Evolutionary conservation across 306 rosid species (phyloP), one percentile per base, ranked within the genome.

Genomic region (Begonia fuchsioides): DNA sequence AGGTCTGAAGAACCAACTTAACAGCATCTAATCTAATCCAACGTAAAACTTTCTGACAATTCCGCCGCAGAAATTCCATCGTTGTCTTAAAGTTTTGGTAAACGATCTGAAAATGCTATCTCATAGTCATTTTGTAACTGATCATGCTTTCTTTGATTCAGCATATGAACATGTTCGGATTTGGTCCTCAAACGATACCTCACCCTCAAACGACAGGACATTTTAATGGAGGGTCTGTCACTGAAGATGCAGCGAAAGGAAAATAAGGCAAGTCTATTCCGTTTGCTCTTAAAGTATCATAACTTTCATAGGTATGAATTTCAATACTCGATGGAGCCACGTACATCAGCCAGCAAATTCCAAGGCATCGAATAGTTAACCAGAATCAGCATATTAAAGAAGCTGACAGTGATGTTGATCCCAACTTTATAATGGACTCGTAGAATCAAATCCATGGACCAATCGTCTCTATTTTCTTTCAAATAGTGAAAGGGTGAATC

Each of bases 111-210:
- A 26, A 26, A 26, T 8, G 5, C 35, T 26, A 26, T 6, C 8
- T 26, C 35, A 26, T 20, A 39, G 19, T 18, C 13, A 17, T 15
- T 57, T 43, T 20, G 17, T 11, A 47, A 41, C 32, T n/a, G 9
- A 14, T 11, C 32, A 17, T 13, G 20, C 15, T 50, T 14, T 35
- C 51, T 2, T 56, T 56, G 72, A 26, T 26, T 26, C 73, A 82
- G 93, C 71, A 83, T 11, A 57, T 72, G 73, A 74, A 82, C 62
- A 63, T 61, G 49, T 69, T 68, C 54, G 66, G 83, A 58, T 72
- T 76, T 61, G 77, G 83, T 58, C 62, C 81, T 47, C 81, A 73
- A 39, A 46, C 63, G 53, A 53, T 19, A 50, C 78, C 70, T 38
- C 86, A 76, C 32, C 57, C 60, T 60, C 81, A 74, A 68, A 60